Percentiles rank a stretch among this genome's conserved stretches.
Conservation (phyloP, 1,284 basidiomycete genomes). For the Somion occarium region DNA sequence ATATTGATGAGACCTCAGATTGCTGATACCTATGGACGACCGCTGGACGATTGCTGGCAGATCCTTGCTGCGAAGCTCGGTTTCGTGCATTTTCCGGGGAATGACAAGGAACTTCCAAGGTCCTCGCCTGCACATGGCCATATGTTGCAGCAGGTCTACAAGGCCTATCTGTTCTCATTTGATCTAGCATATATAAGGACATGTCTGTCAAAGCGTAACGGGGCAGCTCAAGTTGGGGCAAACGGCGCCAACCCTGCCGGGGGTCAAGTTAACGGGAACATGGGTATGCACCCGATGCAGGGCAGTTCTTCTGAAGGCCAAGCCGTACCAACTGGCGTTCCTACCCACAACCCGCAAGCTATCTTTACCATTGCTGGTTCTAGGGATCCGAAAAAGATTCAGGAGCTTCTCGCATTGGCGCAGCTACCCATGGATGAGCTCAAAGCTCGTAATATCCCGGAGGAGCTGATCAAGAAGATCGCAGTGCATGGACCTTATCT, state of each 20-base stretch:
- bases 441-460: slow-evolving; percentile 43
- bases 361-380: slow-evolving; percentile 5
- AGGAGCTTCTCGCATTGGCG: slow-evolving; percentile 39
- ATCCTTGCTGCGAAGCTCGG: slow-evolving; percentile 61
- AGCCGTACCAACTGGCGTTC: background rate
- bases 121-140: slow-evolving; percentile 55
- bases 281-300: background rate
- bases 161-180: slow-evolving; percentile 50
- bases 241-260: slow-evolving; percentile 1
- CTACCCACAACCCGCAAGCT: background rate
- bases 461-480: slow-evolving; percentile 49
- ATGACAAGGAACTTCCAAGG: slow-evolving; percentile 48
- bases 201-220: slow-evolving; percentile 14
- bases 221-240: slow-evolving; percentile 6
- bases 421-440: slow-evolving; percentile 45
- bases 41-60: slow-evolving; percentile 48
- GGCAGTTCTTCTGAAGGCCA: background rate
- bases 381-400: slow-evolving; percentile 31
- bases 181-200: slow-evolving; percentile 48
- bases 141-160: slow-evolving; percentile 56
- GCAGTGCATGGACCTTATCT: slow-evolving; percentile 49
- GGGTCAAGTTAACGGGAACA: background rate
- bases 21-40: too few relatives aligned
- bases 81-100: slow-evolving; percentile 55
- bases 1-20: too few relatives aligned